Base-by-base conservation (phyloP, 495 filamentous ascomycete genomes). In the Elasticomyces elasticus region DNA sequence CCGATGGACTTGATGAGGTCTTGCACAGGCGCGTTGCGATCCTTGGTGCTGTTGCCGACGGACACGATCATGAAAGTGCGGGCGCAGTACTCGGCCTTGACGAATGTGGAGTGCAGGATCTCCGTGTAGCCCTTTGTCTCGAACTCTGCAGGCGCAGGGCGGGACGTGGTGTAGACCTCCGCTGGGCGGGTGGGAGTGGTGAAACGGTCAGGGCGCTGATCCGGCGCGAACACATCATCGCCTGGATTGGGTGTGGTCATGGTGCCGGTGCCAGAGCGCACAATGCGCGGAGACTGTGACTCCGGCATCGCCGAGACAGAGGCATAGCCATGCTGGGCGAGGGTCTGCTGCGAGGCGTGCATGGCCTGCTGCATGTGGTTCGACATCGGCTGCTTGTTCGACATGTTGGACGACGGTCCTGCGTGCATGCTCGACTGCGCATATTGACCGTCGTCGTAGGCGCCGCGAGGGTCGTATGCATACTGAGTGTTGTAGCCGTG, bases 71-170 rank as follows among this genome's bases (percentile, higher is more conserved):
- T 28, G n/a, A 54, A 23, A 10, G 15, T 9, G 19, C 51, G 40
- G 24, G 27, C 42, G 12, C 20, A 19, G 15, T 23, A 6, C 42
- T 54, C 51, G 43, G 24, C 15, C 26, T 47, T 47, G 15, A 47
- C 43, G 42, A 47, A 46, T 13, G 28, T 40, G 20, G 51, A 46
- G 43, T 37, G 25, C n/a, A 54, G 28, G 3, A 54, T 25, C 51
- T 54, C 51, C 7, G 2, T 15, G 22, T 54, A 54, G 19, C 15
- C 30, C 26, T 48, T 45, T 28, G 46, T 23, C 24, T 48, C 51
- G 35, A 35, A 54, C 28, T 17, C n/a, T 3, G 11, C 37, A 11
- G 22, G 26, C 26, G 26, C 2, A 12, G 12, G 30, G 15, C n/a
- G 7, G 1, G 46, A 12, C n/a, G n/a, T n/a, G n/a, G n/a, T n/a